Conservation (phyloP, 2,329 filamentous ascomycete genomes). For the Teratosphaeriaceae sp. region DNA sequence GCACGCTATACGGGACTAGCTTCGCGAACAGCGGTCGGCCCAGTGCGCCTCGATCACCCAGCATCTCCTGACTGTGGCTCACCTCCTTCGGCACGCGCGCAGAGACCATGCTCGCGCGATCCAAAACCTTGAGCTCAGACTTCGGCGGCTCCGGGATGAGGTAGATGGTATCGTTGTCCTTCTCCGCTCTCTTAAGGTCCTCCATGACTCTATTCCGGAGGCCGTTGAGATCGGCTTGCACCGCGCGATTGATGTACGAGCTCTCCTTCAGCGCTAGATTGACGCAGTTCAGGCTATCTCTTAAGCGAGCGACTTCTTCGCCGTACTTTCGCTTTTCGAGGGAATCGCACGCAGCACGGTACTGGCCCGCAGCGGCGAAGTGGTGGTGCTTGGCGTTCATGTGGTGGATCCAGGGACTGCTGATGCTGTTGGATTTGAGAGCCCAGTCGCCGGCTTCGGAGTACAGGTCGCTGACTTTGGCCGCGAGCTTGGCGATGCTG, state of each 20-base stretch:
- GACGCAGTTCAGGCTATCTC: constrained; percentile 75
- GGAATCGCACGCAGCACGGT: constrained; percentile 81
- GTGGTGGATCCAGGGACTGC: constrained; percentile 95
- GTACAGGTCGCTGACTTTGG: constrained; percentile 87
- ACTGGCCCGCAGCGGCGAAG: constrained; percentile 93
- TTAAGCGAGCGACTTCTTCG: constrained; percentile 83
- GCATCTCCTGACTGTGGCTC: constrained; percentile 67
- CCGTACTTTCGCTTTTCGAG: constrained; percentile 92
- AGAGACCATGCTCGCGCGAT: constrained; percentile 82
- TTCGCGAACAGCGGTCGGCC: constrained; percentile 83
- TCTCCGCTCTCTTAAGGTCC: constrained; percentile 85
- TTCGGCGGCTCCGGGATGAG: constrained; percentile 80
- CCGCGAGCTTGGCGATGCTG: constrained; percentile 84
- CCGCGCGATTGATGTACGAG: constrained; percentile 71
- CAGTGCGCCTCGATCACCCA: constrained; percentile 66
- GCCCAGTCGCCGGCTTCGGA: constrained; percentile 76
- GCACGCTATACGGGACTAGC: constrained; percentile 90
- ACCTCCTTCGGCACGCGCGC: constrained; percentile 75
- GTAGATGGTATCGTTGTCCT: constrained; percentile 95
- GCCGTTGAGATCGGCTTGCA: constrained; percentile 74
- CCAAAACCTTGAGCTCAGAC: constrained; percentile 75
- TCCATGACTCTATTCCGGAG: constrained; percentile 78
- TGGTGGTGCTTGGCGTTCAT: constrained; percentile 96
- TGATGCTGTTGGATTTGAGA: constrained; percentile 81
- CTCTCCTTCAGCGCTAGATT: constrained; percentile 82